Percentiles rank a stretch among this genome's conserved stretches.
Evolutionary conservation across 805 yeast species (phyloP).

Genomic region (Spathaspora boniae): DNA sequence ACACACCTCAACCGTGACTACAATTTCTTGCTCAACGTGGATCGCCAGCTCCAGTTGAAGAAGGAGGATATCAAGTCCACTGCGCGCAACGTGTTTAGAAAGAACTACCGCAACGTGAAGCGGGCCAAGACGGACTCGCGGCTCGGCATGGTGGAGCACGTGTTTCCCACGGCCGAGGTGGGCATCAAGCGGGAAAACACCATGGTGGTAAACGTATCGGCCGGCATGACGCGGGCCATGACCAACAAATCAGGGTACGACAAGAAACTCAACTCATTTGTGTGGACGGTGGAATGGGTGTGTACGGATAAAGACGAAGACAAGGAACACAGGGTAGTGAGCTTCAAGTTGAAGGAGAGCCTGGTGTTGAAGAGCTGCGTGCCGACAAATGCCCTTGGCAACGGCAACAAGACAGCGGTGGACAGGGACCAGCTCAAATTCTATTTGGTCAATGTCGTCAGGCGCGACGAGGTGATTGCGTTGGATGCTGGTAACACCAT

Average conservation of each 20-base stretch:
- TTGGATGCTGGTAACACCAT: slow-evolving; percentile 35
- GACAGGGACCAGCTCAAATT: slow-evolving; percentile 24
- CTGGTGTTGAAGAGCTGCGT: slow-evolving; percentile 32
- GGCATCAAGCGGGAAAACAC: slow-evolving; percentile 59
- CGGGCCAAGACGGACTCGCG: slow-evolving; percentile 24
- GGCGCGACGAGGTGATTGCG: slow-evolving; percentile 27
- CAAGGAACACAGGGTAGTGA: slow-evolving; percentile 34
- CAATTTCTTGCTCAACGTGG: slow-evolving; percentile 61
- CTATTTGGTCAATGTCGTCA: slow-evolving; percentile 32
- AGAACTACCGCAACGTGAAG: slow-evolving; percentile 15
- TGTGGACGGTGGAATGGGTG: slow-evolving; percentile 82
- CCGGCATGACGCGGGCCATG: slow-evolving; percentile 67
- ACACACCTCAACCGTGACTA: slow-evolving; percentile 76
- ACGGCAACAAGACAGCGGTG: slow-evolving; percentile 8
- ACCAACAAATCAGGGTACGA: slow-evolving; percentile 71
- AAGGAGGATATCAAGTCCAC: slow-evolving; percentile 45
- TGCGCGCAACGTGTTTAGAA: slow-evolving; percentile 45
- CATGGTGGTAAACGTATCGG: slow-evolving; percentile 56
- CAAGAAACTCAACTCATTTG: slow-evolving; percentile 52
- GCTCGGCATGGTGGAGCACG: slow-evolving; percentile 16
- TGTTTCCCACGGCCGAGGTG: slow-evolving; percentile 26
- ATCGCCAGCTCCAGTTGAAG: slow-evolving; percentile 57
- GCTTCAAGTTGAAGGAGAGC: slow-evolving; percentile 41
- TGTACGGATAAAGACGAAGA: slow-evolving; percentile 30
- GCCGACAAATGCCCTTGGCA: slow-evolving; percentile 34